Evolutionary conservation across 2,329 filamentous ascomycete genomes (phyloP).

Genomic region (Claviceps lovelessii): DNA sequence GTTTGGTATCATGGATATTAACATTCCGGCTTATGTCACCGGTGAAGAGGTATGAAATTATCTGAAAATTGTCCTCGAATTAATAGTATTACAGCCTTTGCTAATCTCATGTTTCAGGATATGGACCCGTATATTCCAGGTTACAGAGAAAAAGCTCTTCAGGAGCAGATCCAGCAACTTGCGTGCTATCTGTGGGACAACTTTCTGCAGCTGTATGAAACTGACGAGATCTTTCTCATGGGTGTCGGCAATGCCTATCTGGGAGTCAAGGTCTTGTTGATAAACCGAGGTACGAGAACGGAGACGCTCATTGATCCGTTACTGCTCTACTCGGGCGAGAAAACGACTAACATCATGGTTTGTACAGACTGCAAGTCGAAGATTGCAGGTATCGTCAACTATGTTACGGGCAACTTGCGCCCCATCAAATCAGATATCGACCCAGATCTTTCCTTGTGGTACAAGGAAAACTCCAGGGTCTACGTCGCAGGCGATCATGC

Average conservation of each 20-base stretch:
- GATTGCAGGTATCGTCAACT: constrained; percentile 62
- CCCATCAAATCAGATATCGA: constrained; percentile 70
- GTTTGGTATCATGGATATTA: constrained; percentile 82
- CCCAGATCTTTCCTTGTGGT: constrained; percentile 63
- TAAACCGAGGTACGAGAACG: constrained; percentile 50
- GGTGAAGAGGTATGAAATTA: constrained; percentile 36
- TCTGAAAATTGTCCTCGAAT: not conserved
- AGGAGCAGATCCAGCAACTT: constrained; percentile 54
- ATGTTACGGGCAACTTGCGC: constrained; percentile 63
- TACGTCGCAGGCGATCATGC: constrained; percentile 63
- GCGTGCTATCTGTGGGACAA: constrained; percentile 92
- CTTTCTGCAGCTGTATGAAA: constrained; percentile 66
- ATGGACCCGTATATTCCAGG: constrained; percentile 32
- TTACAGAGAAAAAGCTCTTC: constrained; percentile 31
- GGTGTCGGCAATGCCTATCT: constrained; percentile 83
- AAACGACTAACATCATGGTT: not conserved
- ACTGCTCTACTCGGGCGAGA: not conserved
- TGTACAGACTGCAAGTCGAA: constrained; percentile 46
- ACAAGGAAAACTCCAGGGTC: constrained; percentile 65
- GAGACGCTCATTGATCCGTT: not conserved
- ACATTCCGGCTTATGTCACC: constrained; percentile 67
- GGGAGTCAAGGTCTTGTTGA: constrained; percentile 68
- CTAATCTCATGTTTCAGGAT: constrained; percentile 21
- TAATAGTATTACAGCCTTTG: not conserved
- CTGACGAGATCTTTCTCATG: constrained; percentile 66